Evolutionary conservation across 352 stramenopile genomes (phyloP).

Genomic region (Thraustotheca clavata): DNA sequence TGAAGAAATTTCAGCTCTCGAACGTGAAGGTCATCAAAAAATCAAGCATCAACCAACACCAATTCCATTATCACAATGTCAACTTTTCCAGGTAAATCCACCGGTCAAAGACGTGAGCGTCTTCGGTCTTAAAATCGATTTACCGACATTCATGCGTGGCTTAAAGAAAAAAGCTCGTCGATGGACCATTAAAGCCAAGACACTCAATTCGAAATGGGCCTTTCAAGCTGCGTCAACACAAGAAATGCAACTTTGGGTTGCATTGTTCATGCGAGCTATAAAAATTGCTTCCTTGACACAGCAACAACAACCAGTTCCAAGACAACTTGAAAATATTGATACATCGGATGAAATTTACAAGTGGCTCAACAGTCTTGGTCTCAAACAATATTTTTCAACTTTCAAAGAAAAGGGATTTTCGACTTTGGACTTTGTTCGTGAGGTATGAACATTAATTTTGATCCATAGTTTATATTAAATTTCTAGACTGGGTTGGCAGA

Average conservation of each 20-base stretch:
- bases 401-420: slow-evolving; percentile 73
- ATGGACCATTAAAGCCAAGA: background rate
- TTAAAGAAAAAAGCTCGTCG: slow-evolving; percentile 16
- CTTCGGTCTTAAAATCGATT: background rate
- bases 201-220: background rate
- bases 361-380: slow-evolving; percentile 57
- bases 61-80: background rate
- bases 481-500: slow-evolving; percentile 72
- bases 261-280: slow-evolving; percentile 5
- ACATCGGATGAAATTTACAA: slow-evolving; percentile 55
- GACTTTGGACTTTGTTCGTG: slow-evolving; percentile 75
- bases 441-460: slow-evolving; percentile 33
- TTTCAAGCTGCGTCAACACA: slow-evolving; percentile 8
- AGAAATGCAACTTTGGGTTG: slow-evolving; percentile 20
- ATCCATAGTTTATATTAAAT: background rate
- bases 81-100: background rate
- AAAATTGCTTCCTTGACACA: background rate
- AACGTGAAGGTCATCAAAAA: background rate
- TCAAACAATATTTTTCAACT: slow-evolving; percentile 47
- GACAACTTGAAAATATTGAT: slow-evolving; percentile 19
- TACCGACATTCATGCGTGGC: slow-evolving; percentile 5
- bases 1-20: background rate
- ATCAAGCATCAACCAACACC: background rate
- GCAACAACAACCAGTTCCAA: background rate
- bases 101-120: slow-evolving; percentile 1